These are phyloP conservation scores for Calocera viscosa DNA, from an alignment of 768 basidiomycete species.

Conservation along the genomic window DNA sequence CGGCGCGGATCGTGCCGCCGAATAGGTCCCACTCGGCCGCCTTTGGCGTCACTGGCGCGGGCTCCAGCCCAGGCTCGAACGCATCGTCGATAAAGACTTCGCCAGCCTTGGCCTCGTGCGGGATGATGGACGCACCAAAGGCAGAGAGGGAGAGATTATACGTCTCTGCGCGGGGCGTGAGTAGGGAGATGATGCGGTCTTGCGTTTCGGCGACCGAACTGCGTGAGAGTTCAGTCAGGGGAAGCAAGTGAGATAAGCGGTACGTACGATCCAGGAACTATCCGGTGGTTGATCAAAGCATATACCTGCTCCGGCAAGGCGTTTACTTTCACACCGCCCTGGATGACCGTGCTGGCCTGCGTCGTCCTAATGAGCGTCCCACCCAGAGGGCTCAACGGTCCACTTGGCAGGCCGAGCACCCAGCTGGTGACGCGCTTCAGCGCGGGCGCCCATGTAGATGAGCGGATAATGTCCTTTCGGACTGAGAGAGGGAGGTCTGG, in stretches of 20 bases:
- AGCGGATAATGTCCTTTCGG: constrained; percentile 37
- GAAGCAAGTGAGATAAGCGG: background rate
- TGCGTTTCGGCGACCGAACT: constrained; percentile 35
- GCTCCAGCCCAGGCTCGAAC: constrained; percentile 42
- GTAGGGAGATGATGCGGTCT: constrained; percentile 35
- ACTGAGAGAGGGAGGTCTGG: constrained; percentile 40
- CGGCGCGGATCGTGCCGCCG: constrained; percentile 51
- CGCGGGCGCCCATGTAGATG: constrained; percentile 38
- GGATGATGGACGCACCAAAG: constrained; percentile 36
- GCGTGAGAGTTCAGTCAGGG: background rate
- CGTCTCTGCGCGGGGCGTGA: constrained; percentile 34
- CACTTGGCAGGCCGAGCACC: constrained; percentile 24
- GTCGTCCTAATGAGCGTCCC: constrained; percentile 52
- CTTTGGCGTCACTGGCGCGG: constrained; percentile 50
- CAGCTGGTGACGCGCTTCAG: constrained; percentile 42
- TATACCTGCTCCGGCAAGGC: constrained; percentile 61
- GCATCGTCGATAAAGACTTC: constrained; percentile 40
- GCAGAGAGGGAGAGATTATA: constrained; percentile 49
- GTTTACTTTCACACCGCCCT: constrained; percentile 45
- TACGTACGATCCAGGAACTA: constrained; percentile 45
- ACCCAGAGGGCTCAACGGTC: constrained; percentile 26
- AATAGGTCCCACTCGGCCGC: constrained; percentile 39
- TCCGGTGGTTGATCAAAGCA: constrained; percentile 61
- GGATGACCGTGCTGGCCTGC: constrained; percentile 58
- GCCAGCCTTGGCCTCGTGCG: constrained; percentile 32